Conservation (phyloP, 1,139 yeast genomes). For the Saccharomyces hybrid region DNA sequence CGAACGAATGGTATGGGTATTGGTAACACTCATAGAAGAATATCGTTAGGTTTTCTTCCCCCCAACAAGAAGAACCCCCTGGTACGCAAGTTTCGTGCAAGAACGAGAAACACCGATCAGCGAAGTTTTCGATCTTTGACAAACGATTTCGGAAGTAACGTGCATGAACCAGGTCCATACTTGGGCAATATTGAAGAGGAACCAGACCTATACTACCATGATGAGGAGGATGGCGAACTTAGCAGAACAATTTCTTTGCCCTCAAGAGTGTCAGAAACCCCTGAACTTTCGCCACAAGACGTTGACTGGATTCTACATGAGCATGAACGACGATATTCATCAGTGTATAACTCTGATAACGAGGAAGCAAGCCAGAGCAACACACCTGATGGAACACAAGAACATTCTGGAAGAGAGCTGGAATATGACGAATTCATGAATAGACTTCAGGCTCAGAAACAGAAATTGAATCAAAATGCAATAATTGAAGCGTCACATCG, state of each 20-base stretch:
- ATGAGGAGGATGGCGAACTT: slow-evolving; percentile 39
- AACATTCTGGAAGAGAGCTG: slow-evolving; percentile 16
- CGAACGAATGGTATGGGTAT: slow-evolving; percentile 37
- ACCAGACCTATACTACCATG: slow-evolving; percentile 35
- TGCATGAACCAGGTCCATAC: slow-evolving; percentile 27
- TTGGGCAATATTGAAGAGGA: slow-evolving; percentile 37
- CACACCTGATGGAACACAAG: neutral
- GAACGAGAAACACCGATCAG: slow-evolving; percentile 39
- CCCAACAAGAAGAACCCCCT: slow-evolving; percentile 65
- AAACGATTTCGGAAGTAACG: slow-evolving; percentile 30
- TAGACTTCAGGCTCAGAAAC: slow-evolving; percentile 29
- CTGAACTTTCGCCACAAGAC: slow-evolving; percentile 41
- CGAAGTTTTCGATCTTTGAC: slow-evolving; percentile 53
- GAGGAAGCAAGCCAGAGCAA: slow-evolving; percentile 12
- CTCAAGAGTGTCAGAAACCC: slow-evolving; percentile 48
- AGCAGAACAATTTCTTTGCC: slow-evolving; percentile 49
- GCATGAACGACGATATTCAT: slow-evolving; percentile 51
- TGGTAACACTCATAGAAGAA: slow-evolving; percentile 38
- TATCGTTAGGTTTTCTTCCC: slow-evolving; percentile 52
- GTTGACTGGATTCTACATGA: slow-evolving; percentile 63
- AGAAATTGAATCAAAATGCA: slow-evolving; percentile 16
- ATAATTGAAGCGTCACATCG: slow-evolving; percentile 13
- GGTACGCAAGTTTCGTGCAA: slow-evolving; percentile 32
- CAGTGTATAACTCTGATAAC: slow-evolving; percentile 27
- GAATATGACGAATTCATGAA: slow-evolving; percentile 38